A percentile compares a stretch with the other conserved stretches of the same genome.
Conservation (phyloP, 495 filamentous ascomycete species). For the Aspergillus funiculosus region DNA sequence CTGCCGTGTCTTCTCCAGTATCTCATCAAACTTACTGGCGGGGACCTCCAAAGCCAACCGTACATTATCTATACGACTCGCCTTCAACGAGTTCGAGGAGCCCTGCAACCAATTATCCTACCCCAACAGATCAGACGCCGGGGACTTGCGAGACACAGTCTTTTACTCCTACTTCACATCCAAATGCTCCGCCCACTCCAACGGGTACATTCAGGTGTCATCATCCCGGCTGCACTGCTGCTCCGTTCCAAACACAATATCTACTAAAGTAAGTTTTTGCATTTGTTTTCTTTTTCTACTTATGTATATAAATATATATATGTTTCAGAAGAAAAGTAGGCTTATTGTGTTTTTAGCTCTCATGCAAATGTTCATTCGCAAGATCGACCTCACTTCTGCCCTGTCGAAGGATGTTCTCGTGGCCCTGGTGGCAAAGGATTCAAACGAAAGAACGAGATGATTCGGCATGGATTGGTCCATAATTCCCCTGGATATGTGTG, state of each 20-base stretch:
- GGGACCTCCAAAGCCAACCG: conserved; percentile 21
- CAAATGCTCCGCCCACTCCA: conserved; percentile 19
- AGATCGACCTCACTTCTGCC: conserved; percentile 85
- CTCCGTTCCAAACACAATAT: conserved; percentile 91
- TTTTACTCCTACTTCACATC: conserved; percentile 19
- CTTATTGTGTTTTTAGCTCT: too few relatives aligned
- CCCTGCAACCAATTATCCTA: conserved; percentile 38
- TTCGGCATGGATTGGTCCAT: conserved; percentile 91
- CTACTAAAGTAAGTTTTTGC: conserved; percentile 57
- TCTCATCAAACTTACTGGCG: conserved; percentile 30
- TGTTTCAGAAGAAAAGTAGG: conserved; percentile 24
- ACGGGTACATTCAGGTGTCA: conserved; percentile 53
- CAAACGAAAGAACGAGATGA: conserved; percentile 99
- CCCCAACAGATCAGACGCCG: conserved; percentile 34
- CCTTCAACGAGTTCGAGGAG: conserved; percentile 29
- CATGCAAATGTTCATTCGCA: conserved; percentile 96
- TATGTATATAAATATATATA: conserved; percentile 1
- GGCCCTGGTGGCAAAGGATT: conserved; percentile 86
- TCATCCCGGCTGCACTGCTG: conserved; percentile 70
- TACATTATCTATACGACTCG: conserved; percentile 24
- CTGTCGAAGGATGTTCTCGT: conserved; percentile 70
- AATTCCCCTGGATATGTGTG: conserved; percentile 95
- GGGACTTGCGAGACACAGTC: conserved; percentile 23
- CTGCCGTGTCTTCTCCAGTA: conserved; percentile 37
- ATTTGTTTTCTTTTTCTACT: too few relatives aligned